Evolutionary conservation across 305 asterid species (phyloP).

Genomic region (Coffea humblotiana): DNA sequence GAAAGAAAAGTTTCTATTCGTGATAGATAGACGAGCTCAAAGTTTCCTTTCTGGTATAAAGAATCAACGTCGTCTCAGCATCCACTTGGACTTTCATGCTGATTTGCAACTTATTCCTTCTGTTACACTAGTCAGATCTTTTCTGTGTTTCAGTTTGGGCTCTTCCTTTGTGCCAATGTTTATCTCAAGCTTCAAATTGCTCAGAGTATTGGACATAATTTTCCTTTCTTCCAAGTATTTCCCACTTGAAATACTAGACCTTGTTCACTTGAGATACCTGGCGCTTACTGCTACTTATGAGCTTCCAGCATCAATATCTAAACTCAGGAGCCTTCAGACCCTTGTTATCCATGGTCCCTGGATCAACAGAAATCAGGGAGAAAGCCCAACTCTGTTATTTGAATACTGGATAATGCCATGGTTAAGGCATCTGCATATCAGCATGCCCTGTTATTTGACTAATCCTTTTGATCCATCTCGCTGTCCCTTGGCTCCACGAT

Average conservation of each 20-base stretch:
- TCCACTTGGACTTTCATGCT: conserved; percentile 8
- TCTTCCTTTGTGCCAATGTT: not conserved
- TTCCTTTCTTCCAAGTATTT: conserved; percentile 16
- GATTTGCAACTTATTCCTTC: not conserved
- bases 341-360: conserved; percentile 19
- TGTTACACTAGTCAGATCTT: conserved; percentile 6
- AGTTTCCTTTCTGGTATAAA: not conserved
- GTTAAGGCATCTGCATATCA: conserved; percentile 18
- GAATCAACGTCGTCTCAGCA: conserved; percentile 7
- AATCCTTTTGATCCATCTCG: conserved; percentile 4
- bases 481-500: not conserved
- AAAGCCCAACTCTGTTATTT: not conserved
- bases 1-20: conserved; percentile 21
- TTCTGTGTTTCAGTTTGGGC: conserved; percentile 10
- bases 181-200: conserved; percentile 13
- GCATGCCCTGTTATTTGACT: conserved; percentile 7
- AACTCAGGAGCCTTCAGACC: conserved; percentile 19
- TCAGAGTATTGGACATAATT: conserved; percentile 22
- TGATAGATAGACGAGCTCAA: not conserved
- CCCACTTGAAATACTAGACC: conserved; percentile 5
- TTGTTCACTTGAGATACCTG: conserved; percentile 22
- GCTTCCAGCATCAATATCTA: conserved; percentile 14
- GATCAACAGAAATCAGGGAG: not conserved
- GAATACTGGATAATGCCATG: conserved; percentile 21
- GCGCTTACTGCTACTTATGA: conserved; percentile 5